Conservation (phyloP, 2,329 filamentous ascomycete species). For the Epichloe gansuensis region DNA sequence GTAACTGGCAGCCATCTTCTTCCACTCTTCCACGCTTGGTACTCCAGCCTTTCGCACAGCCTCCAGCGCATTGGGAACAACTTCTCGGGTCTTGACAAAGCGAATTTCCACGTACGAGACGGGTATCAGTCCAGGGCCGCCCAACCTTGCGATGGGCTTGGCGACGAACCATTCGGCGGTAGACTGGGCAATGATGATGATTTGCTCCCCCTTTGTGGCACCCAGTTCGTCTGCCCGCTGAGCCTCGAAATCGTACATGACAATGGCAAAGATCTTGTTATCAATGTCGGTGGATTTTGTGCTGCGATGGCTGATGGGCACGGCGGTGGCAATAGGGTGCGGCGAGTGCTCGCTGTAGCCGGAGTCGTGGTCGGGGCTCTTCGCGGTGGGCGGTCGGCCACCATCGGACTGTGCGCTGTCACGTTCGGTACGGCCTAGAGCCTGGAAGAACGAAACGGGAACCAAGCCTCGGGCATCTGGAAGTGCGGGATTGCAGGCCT, state of each 20-base stretch:
- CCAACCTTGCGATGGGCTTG: slow-evolving; percentile 95
- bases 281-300: slow-evolving; percentile 46
- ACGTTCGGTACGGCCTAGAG: slow-evolving; percentile 80
- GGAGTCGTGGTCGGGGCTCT: slow-evolving; percentile 72
- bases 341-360: slow-evolving; percentile 47
- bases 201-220: slow-evolving; percentile 87
- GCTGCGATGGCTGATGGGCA: slow-evolving; percentile 24
- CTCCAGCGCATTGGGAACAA: slow-evolving; percentile 69
- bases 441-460: slow-evolving; percentile 86
- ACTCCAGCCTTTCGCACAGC: slow-evolving; percentile 83
- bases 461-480: slow-evolving; percentile 82
- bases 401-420: slow-evolving; percentile 65
- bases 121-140: slow-evolving; percentile 87
- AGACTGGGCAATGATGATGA: slow-evolving; percentile 96
- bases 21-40: slow-evolving; percentile 95
- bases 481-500: slow-evolving; percentile 87
- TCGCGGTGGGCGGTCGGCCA: slow-evolving; percentile 33
- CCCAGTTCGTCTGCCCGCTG: slow-evolving; percentile 93
- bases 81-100: slow-evolving; percentile 78
- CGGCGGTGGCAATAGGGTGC: slow-evolving; percentile 12
- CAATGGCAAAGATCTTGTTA: slow-evolving; percentile 90
- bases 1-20: slow-evolving; percentile 98
- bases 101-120: slow-evolving; percentile 94
- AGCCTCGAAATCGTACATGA: slow-evolving; percentile 93
- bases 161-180: slow-evolving; percentile 99